phyloP scores from a whole-genome alignment of 164 flowering plant genomes.

The Tetracentron sinense region DNA sequence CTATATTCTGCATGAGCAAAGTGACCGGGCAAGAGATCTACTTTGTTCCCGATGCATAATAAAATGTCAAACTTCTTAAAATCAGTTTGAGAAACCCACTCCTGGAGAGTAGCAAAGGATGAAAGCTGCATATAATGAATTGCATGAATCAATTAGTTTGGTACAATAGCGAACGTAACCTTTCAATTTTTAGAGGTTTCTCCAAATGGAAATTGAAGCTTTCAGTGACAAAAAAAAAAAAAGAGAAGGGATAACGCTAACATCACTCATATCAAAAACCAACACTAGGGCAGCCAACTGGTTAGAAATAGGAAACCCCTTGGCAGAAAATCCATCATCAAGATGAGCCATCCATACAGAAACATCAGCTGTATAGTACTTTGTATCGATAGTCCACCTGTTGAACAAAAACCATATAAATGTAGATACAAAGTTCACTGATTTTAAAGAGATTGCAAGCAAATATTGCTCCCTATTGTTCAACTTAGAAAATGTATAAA shows the following conservation, averaged over 20 bases:
- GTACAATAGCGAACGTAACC: neutral
- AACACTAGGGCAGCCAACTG: conserved; percentile 69
- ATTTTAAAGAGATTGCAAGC: neutral
- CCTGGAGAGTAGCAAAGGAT: conserved; percentile 56
- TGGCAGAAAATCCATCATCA: conserved; percentile 46
- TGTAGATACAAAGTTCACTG: neutral
- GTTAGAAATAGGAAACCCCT: conserved; percentile 33
- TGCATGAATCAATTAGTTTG: neutral
- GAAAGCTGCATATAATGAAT: conserved; percentile 46
- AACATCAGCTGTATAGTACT: conserved; percentile 89
- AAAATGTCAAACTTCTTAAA: conserved; percentile 64
- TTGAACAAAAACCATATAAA: conserved; percentile 1
- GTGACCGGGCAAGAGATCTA: conserved; percentile 83
- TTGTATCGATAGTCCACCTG: conserved; percentile 88
- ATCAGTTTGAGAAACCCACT: conserved; percentile 67
- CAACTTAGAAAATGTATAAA: neutral
- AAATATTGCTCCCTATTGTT: neutral
- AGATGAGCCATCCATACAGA: conserved; percentile 79
- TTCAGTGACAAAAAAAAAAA: neutral
- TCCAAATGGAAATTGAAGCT: neutral
- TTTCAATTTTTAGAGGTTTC: neutral
- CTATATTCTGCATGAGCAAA: conserved; percentile 79
- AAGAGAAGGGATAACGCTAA: conserved; percentile 17
- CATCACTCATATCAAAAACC: conserved; percentile 87
- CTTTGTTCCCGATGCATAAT: conserved; percentile 92